Evolutionary conservation across 768 basidiomycete genomes (phyloP).

Genomic region (Tephrocybe sp.): DNA sequence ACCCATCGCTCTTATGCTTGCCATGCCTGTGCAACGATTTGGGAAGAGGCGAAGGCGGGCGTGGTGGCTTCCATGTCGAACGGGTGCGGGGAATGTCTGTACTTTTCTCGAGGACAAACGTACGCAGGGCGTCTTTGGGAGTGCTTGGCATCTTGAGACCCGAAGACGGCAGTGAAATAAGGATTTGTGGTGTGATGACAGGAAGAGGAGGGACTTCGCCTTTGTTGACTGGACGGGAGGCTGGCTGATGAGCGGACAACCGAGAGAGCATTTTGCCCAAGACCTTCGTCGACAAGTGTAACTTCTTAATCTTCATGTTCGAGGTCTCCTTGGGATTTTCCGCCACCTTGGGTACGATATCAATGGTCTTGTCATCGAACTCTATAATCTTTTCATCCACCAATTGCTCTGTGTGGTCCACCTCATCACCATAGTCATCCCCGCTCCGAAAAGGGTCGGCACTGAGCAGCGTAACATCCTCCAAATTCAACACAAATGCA

Average conservation of each 20-base stretch:
- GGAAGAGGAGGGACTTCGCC: conserved; percentile 8
- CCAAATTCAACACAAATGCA: conserved; percentile 8
- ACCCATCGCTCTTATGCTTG: conserved; percentile 8
- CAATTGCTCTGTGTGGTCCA: neutral
- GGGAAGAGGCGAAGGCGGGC: conserved; percentile 19
- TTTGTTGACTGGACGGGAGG: neutral
- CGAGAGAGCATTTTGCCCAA: conserved; percentile 19
- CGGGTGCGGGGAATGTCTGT: neutral
- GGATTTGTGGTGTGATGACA: conserved; percentile 11
- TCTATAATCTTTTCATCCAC: neutral
- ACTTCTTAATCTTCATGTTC: conserved; percentile 5
- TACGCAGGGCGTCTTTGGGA: neutral
- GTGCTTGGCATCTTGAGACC: conserved; percentile 5
- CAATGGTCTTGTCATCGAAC: neutral
- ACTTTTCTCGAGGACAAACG: neutral
- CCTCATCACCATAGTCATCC: neutral
- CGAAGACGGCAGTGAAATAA: conserved; percentile 12
- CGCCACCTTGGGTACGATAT: neutral
- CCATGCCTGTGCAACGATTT: conserved; percentile 1
- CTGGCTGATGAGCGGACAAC: conserved; percentile 10
- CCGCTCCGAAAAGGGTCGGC: conserved; percentile 1
- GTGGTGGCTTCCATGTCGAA: conserved; percentile 16
- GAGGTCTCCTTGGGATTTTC: conserved; percentile 3
- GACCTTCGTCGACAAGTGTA: conserved; percentile 10
- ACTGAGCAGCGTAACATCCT: neutral